A percentile compares a stretch with the other conserved stretches of the same genome.
Evolutionary conservation across 2,329 filamentous ascomycete genomes (phyloP).

Genomic region (Emmonsia crescens): DNA sequence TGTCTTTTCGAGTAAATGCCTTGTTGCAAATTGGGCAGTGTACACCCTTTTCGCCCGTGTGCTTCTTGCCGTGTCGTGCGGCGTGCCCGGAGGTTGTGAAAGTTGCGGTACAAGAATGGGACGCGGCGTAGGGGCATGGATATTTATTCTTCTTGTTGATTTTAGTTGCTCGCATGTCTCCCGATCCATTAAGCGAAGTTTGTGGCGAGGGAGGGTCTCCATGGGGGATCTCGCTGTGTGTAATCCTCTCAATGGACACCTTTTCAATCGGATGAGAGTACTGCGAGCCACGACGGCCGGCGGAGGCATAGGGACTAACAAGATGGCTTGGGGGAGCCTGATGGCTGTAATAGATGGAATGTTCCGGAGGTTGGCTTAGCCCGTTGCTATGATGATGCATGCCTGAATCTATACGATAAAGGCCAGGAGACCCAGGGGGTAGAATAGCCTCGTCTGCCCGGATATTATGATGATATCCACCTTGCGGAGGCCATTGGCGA

Average conservation of each 20-base stretch:
- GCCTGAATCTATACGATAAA: not conserved
- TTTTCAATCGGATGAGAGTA: slow-evolving; percentile 1
- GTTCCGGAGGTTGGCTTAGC: not conserved
- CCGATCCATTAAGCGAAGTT: slow-evolving; percentile 16
- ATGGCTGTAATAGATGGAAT: not conserved
- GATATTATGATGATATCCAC: slow-evolving; percentile 4
- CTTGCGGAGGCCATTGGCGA: slow-evolving; percentile 2
- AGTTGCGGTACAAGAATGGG: slow-evolving; percentile 48
- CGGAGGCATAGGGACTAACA: not conserved
- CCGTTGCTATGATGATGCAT: not conserved
- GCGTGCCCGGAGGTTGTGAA: slow-evolving; percentile 59
- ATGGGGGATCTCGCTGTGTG: not conserved
- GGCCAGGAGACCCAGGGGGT: not conserved
- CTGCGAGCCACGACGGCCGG: not conserved
- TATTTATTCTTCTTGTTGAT: slow-evolving; percentile 49
- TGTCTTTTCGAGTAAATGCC: slow-evolving; percentile 57
- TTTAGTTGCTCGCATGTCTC: slow-evolving; percentile 17
- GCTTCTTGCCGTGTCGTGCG: slow-evolving; percentile 57
- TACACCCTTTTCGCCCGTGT: slow-evolving; percentile 59
- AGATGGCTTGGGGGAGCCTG: not conserved
- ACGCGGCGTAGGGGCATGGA: slow-evolving; percentile 51
- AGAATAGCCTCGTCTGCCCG: slow-evolving; percentile 3
- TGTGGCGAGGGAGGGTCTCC: slow-evolving; percentile 21
- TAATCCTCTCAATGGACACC: not conserved
- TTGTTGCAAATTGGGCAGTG: slow-evolving; percentile 57